phyloP scores from a whole-genome alignment of 495 filamentous ascomycete species.

The Penicillium fimorum region DNA sequence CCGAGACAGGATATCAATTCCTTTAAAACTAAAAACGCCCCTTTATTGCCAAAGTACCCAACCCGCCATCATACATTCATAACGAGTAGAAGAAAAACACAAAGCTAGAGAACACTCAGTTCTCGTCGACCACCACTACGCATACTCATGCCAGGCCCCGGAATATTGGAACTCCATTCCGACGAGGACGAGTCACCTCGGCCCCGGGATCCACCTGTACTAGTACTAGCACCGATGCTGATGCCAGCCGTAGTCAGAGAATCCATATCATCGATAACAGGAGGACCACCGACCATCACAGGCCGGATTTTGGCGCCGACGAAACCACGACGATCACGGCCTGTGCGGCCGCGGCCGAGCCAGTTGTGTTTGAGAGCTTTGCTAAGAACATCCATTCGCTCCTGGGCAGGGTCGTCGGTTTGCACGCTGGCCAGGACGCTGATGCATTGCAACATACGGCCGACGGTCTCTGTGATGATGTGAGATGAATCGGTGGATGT shows the following conservation, averaged over 20 bases:
- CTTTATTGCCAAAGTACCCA: background rate
- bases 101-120: constrained; percentile 33
- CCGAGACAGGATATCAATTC: constrained; percentile 6
- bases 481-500: constrained; percentile 64
- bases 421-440: constrained; percentile 80
- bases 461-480: constrained; percentile 85
- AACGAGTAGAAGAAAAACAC: constrained; percentile 15
- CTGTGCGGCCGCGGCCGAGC: constrained; percentile 86
- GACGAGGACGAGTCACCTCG: constrained; percentile 30
- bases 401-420: constrained; percentile 68
- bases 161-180: constrained; percentile 23
- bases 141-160: constrained; percentile 25
- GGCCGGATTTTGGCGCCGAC: constrained; percentile 65
- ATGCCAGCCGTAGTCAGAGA: constrained; percentile 31
- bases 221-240: constrained; percentile 28
- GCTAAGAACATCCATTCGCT: constrained; percentile 76
- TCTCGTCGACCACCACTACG: constrained; percentile 31
- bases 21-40: constrained; percentile 9
- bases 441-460: constrained; percentile 94
- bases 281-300: constrained; percentile 32
- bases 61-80: constrained; percentile 13
- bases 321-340: constrained; percentile 83
- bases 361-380: constrained; percentile 93
- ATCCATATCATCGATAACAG: constrained; percentile 23
- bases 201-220: constrained; percentile 22